Evolutionary conservation across 495 filamentous ascomycete species (phyloP), one percentile per base, ranked within the genome.

Genomic region (Aspergillus baeticus): DNA sequence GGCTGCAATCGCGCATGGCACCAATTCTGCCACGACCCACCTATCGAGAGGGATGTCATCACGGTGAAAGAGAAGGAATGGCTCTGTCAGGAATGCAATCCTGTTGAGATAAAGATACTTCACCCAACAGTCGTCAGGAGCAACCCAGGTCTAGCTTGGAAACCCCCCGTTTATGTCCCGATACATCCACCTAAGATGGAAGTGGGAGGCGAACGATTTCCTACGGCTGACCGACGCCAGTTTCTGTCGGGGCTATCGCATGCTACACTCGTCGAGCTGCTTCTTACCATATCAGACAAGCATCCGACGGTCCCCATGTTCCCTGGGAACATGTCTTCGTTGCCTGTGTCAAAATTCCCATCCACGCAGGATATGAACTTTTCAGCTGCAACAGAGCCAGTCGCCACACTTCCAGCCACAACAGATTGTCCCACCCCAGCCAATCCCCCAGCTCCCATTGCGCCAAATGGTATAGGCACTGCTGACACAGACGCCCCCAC

Each of bases 1-100:
- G 87, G 84, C 11, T 98, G 94, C 75, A 92, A 94, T 65, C 78
- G 77, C 10, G 82, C 87, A 14, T 98, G 92, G 84, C 94, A 98
- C 69, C 92, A 96, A 69, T 81, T 82, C 58, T 98, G 94, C 63
- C 92, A 97, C 69, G 84, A 94, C 60, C 92, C 94, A 0, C 81
- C 80, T 5, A 92, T 98, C 59, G 76, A 79, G 7, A 81, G 86
- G 55, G 81, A 89, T 10, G 83, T 89, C 7, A 82, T 96, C 4
- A 66, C 75, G 13, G 76, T 85, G 29, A 75, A 87, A 56, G 84
- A 86, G 47, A 81, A 78, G 51, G 82, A 86, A 57, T 98, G 94
- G 93, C 83, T 85, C 62, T 98, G 94, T 68, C 66, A 67, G 5
- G 76, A 81, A 14, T 98, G 94, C 68, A 79, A 76, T 17, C 73